Conservation (phyloP, 2,329 filamentous ascomycete genomes). For the Rhinocladiella mackenziei region DNA sequence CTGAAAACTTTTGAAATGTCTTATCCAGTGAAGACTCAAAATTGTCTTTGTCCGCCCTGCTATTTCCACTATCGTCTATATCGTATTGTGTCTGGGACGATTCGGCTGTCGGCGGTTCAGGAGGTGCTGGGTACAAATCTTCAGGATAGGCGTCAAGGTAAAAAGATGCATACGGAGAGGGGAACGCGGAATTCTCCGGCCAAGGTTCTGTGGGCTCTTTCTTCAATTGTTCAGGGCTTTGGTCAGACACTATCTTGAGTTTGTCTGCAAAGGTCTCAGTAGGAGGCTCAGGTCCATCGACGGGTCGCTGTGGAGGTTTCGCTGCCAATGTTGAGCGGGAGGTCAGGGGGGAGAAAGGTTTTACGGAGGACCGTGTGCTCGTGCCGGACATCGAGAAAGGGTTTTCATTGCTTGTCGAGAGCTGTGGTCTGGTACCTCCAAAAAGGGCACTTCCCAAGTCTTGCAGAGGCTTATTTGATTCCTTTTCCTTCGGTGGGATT, state of each 20-base stretch:
- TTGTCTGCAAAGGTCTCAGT: constrained; percentile 74
- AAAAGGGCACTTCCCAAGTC: constrained; percentile 60
- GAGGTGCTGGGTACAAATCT: constrained; percentile 58
- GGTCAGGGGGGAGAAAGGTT: constrained; percentile 57
- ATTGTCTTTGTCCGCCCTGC: constrained; percentile 58
- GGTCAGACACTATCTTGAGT: constrained; percentile 45
- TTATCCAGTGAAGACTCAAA: constrained; percentile 73
- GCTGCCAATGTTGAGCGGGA: constrained; percentile 41
- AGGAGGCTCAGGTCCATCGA: constrained; percentile 50
- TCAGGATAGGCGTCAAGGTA: constrained; percentile 93
- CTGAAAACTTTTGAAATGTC: constrained; percentile 75
- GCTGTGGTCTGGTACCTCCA: constrained; percentile 43
- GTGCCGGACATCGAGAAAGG: constrained; percentile 46
- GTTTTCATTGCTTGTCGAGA: constrained; percentile 45
- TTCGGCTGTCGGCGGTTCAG: constrained; percentile 38
- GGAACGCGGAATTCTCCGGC: constrained; percentile 64
- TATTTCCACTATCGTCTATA: constrained; percentile 36
- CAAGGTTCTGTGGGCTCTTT: constrained; percentile 59
- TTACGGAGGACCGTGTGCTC: constrained; percentile 41
- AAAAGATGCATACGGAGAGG: constrained; percentile 67
- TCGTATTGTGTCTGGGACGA: constrained; percentile 36
- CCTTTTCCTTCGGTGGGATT: constrained; percentile 32
- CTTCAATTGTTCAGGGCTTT: constrained; percentile 29
- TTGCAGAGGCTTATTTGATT: constrained; percentile 30
- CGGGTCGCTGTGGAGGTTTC: constrained; percentile 41